These are phyloP conservation scores for Metschnikowia cerradonensis DNA, from an alignment of 805 yeast genomes.

Conservation along the genomic window DNA sequence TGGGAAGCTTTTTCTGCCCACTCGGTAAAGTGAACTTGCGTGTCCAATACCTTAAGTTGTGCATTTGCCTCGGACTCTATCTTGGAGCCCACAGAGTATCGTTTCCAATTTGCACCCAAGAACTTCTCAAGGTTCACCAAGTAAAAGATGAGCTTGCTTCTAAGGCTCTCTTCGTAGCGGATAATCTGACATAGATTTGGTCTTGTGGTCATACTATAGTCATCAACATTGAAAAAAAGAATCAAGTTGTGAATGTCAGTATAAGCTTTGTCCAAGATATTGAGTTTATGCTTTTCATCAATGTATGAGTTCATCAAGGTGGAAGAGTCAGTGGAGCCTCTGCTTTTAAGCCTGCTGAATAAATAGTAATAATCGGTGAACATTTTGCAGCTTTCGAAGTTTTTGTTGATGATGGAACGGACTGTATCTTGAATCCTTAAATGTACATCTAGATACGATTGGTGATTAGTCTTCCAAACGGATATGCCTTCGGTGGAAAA, in stretches of 20 bases:
- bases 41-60: slow-evolving; percentile 45
- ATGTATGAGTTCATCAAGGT: slow-evolving; percentile 19
- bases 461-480: slow-evolving; percentile 28
- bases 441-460: slow-evolving; percentile 21
- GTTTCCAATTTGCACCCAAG: slow-evolving; percentile 36
- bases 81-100: slow-evolving; percentile 50
- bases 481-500: slow-evolving; percentile 28
- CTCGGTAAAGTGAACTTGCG: slow-evolving; percentile 34
- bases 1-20: slow-evolving; percentile 43
- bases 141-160: slow-evolving; percentile 24
- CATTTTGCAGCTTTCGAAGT: slow-evolving; percentile 22
- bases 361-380: slow-evolving; percentile 28
- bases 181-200: neutral
- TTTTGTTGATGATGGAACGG: slow-evolving; percentile 21
- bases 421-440: slow-evolving; percentile 21
- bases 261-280: slow-evolving; percentile 27
- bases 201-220: neutral
- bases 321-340: slow-evolving; percentile 6
- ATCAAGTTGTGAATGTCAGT: slow-evolving; percentile 20
- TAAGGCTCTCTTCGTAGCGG: slow-evolving; percentile 5
- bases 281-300: slow-evolving; percentile 34
- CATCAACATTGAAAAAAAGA: slow-evolving; percentile 1
- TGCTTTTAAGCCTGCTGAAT: slow-evolving; percentile 22
- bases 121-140: slow-evolving; percentile 19
- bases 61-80: slow-evolving; percentile 48